Percentiles rank a stretch among this genome's conserved stretches.
These are phyloP conservation scores for Ascochyta rabiei DNA, from an alignment of 2,329 filamentous ascomycete species.

Conservation along the genomic window DNA sequence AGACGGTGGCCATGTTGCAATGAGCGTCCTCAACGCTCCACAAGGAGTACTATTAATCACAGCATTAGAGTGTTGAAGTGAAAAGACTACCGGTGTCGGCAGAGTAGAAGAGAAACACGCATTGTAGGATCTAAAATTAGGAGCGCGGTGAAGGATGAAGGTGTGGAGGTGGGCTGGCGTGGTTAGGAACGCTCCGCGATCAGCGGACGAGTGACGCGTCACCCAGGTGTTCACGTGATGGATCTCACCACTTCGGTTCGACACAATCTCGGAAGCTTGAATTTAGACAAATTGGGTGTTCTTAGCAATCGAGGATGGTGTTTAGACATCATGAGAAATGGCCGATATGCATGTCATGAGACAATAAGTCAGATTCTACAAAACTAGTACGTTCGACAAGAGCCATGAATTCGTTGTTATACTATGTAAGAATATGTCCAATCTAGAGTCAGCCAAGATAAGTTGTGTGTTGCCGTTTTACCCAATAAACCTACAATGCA, in stretches of 20 bases:
- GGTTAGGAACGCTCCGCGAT: background rate
- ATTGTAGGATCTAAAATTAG: constrained; percentile 6
- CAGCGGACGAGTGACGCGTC: constrained; percentile 10
- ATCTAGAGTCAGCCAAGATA: constrained; percentile 4
- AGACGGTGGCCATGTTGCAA: constrained; percentile 42
- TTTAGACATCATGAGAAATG: no score
- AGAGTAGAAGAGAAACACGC: background rate
- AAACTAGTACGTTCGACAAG: no score
- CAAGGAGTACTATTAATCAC: background rate
- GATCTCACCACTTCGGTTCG: background rate
- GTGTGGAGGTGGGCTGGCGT: constrained; percentile 1
- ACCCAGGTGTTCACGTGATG: background rate
- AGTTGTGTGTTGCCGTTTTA: background rate
- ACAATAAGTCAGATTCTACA: no score
- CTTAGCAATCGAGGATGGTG: no score
- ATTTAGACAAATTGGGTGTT: no score
- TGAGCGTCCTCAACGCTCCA: constrained; percentile 17
- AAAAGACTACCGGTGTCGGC: background rate
- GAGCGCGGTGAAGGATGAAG: background rate
- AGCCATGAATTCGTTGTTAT: constrained; percentile 9
- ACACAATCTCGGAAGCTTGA: background rate
- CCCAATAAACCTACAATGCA: constrained; percentile 4
- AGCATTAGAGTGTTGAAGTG: constrained; percentile 1
- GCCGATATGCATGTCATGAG: no score
- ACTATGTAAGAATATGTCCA: constrained; percentile 3